Conservation (phyloP, 768 basidiomycete species). For the Astraeus odoratus region DNA sequence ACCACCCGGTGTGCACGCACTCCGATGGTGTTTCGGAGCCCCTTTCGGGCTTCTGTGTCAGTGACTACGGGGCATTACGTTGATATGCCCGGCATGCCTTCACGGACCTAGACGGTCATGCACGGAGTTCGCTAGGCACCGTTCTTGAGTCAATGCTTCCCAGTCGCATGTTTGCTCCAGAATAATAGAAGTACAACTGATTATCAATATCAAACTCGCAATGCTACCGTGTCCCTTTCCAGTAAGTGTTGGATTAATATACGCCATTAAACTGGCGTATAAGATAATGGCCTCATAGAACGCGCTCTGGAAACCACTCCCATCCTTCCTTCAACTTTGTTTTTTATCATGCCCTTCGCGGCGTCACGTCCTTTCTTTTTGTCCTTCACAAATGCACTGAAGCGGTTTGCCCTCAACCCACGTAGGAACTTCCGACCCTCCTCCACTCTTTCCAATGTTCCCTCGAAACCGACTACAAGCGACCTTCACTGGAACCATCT, state of each 20-base stretch:
- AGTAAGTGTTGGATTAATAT: not conserved
- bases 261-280: not conserved
- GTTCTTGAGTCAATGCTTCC: conserved; percentile 1
- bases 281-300: not conserved
- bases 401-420: not conserved
- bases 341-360: conserved; percentile 6
- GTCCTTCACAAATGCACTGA: conserved; percentile 1
- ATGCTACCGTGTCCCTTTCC: not conserved
- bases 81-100: not conserved
- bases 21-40: too few relatives aligned
- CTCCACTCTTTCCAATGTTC: not conserved
- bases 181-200: not conserved
- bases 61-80: not conserved
- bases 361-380: conserved; percentile 4
- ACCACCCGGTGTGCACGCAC: too few relatives aligned
- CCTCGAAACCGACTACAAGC: not conserved
- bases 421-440: not conserved
- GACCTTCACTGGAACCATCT: not conserved
- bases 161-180: not conserved
- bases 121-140: not conserved
- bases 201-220: not conserved
- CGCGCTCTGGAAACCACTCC: not conserved
- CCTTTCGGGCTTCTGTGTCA: too few relatives aligned
- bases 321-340: not conserved
- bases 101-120: not conserved